These are phyloP conservation scores for Mycena sanguinolenta DNA, from an alignment of 768 basidiomycete species.

Conservation along the genomic window DNA sequence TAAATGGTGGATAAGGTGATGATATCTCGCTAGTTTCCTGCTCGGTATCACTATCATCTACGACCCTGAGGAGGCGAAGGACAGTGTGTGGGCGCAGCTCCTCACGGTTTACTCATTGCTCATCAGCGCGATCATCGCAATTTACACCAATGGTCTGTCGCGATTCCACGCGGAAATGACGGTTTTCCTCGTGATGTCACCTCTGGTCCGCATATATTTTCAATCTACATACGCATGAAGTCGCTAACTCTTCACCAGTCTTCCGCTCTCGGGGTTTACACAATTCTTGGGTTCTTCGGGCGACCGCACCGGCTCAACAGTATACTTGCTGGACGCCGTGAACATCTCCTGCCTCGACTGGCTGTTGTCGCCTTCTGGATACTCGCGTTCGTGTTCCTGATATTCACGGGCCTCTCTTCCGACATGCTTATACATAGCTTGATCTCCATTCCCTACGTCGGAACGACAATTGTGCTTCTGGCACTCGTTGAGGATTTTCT, in stretches of 20 bases:
- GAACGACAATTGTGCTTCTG: background rate
- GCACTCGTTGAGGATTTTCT: background rate
- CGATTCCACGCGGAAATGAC: constrained; percentile 17
- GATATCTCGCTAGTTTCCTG: constrained; percentile 13
- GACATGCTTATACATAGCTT: background rate
- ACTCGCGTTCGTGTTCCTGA: background rate
- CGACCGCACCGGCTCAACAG: constrained; percentile 3
- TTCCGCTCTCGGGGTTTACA: background rate
- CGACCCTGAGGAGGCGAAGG: background rate
- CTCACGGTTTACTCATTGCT: constrained; percentile 16
- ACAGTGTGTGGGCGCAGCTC: constrained; percentile 18
- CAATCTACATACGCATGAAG: background rate
- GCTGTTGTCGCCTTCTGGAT: background rate
- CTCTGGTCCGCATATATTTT: background rate
- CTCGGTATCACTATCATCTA: constrained; percentile 17
- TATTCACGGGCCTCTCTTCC: constrained; percentile 5
- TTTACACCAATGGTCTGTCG: background rate
- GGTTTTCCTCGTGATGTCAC: constrained; percentile 7
- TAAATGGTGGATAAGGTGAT: background rate
- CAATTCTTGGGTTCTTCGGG: background rate
- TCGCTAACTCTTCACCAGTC: background rate
- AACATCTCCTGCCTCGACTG: background rate
- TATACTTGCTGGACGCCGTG: background rate
- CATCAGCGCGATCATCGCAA: constrained; percentile 3
- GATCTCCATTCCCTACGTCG: constrained; percentile 8